These are phyloP conservation scores for Lactarius akahatsu DNA, from an alignment of 768 basidiomycete genomes.

Conservation along the genomic window DNA sequence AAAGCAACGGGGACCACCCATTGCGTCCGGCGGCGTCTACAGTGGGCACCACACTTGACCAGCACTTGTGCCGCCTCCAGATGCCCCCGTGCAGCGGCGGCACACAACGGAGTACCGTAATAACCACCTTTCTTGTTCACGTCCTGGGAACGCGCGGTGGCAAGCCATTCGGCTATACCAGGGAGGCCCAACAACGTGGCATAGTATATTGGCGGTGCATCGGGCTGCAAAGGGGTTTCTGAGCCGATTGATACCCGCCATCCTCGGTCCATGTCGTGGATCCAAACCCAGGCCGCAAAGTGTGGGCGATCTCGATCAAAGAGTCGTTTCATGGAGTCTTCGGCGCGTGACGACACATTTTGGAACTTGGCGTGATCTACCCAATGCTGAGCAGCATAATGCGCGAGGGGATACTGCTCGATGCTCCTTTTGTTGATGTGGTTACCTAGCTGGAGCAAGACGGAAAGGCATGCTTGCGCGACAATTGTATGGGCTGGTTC, in stretches of 20 bases:
- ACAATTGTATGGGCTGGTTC: not conserved
- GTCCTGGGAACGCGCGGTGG: not conserved
- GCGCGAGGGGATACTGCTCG: not conserved
- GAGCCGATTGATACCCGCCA: not conserved
- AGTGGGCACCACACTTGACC: not conserved
- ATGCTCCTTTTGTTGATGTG: not conserved
- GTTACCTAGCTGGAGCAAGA: not conserved
- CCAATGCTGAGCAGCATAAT: constrained; percentile 1
- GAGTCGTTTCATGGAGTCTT: not conserved
- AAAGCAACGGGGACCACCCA: not conserved
- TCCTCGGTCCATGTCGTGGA: not conserved
- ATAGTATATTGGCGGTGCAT: not conserved
- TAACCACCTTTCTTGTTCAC: not conserved
- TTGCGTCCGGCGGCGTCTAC: not conserved
- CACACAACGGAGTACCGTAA: not conserved
- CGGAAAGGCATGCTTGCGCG: not conserved
- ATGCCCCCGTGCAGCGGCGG: not conserved
- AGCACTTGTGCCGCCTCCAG: not conserved
- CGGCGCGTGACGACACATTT: not conserved
- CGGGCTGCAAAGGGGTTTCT: not conserved
- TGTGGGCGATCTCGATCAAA: not conserved
- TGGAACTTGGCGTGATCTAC: not conserved
- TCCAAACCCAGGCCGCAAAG: not conserved
- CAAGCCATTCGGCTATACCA: not conserved
- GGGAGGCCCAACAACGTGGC: not conserved